Conservation (phyloP, 1,284 basidiomycete species). For the Malassezia cuniculi region DNA sequence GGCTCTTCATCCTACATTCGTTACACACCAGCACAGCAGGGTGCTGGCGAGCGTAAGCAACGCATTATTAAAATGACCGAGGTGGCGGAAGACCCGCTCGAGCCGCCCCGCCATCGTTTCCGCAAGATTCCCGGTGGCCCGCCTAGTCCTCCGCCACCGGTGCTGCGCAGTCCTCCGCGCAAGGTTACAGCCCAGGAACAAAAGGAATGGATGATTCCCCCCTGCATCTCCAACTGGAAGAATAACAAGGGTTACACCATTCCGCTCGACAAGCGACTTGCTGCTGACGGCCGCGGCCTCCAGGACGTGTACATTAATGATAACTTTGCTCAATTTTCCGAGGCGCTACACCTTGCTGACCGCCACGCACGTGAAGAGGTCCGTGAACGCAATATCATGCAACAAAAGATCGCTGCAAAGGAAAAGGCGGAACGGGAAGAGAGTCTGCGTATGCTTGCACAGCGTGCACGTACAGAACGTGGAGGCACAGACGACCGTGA, state of each 20-base stretch:
- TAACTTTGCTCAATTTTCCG: constrained; percentile 97
- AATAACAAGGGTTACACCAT: constrained; percentile 99
- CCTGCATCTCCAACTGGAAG: constrained; percentile 99
- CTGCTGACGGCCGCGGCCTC: constrained; percentile 88
- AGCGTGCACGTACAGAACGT: constrained; percentile 86
- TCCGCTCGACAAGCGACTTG: constrained; percentile 91
- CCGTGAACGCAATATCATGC: constrained; percentile 86
- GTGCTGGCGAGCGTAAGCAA: constrained; percentile 62
- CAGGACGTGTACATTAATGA: constrained; percentile 99
- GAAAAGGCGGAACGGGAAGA: constrained; percentile 96
- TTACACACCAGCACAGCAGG: constrained; percentile 78
- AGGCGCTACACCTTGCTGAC: constrained; percentile 90
- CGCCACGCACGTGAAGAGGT: constrained; percentile 96
- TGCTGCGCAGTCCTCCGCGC: constrained; percentile 83
- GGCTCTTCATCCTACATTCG: constrained; percentile 58
- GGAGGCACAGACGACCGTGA: constrained; percentile 52
- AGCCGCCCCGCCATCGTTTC: constrained; percentile 92
- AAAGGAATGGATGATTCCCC: constrained; percentile 99
- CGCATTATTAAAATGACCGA: constrained; percentile 93
- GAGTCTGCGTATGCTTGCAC: constrained; percentile 79
- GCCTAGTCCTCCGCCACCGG: constrained; percentile 90
- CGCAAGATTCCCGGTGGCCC: constrained; percentile 95
- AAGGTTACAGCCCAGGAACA: constrained; percentile 93
- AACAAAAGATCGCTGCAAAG: constrained; percentile 93
- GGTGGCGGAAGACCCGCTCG: constrained; percentile 71